These are phyloP conservation scores for Chalaropsis thielavioides DNA, from an alignment of 2,329 filamentous ascomycete species.

Conservation along the genomic window DNA sequence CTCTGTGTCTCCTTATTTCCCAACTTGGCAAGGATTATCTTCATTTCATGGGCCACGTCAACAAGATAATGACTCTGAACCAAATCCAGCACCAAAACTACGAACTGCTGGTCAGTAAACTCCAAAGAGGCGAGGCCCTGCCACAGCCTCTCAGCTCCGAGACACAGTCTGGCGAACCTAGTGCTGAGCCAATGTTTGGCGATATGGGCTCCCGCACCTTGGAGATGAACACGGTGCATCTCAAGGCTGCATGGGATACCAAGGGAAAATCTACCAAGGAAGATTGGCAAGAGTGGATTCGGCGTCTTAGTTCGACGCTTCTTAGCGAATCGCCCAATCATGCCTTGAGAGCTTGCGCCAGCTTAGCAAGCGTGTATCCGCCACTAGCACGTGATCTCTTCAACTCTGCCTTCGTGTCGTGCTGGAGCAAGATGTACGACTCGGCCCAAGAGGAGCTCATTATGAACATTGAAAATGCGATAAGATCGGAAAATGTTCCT, in stretches of 20 bases:
- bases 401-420: slow-evolving; percentile 97
- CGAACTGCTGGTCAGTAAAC: slow-evolving; percentile 76
- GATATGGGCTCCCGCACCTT: slow-evolving; percentile 87
- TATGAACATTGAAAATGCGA: slow-evolving; percentile 83
- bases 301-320: slow-evolving; percentile 87
- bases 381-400: slow-evolving; percentile 87
- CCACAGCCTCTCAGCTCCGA: slow-evolving; percentile 88
- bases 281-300: slow-evolving; percentile 98
- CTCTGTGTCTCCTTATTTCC: slow-evolving; percentile 85
- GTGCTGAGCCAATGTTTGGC: slow-evolving; percentile 66
- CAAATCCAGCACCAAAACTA: slow-evolving; percentile 85
- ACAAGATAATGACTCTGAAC: slow-evolving; percentile 65
- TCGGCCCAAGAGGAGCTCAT: slow-evolving; percentile 95
- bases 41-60: slow-evolving; percentile 85
- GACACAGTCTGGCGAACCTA: slow-evolving; percentile 50
- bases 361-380: slow-evolving; percentile 77
- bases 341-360: slow-evolving; percentile 81
- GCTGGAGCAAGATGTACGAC: slow-evolving; percentile 95
- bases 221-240: slow-evolving; percentile 91
- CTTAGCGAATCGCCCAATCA: slow-evolving; percentile 93
- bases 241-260: slow-evolving; percentile 95
- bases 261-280: slow-evolving; percentile 94
- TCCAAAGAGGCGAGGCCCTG: slow-evolving; percentile 88
- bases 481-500: slow-evolving; percentile 89
- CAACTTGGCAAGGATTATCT: slow-evolving; percentile 91